Evolutionary conservation across 176 grass and related monocot genomes (phyloP), one percentile per base, ranked within the genome.

Genomic region (Zoysia japonica): DNA sequence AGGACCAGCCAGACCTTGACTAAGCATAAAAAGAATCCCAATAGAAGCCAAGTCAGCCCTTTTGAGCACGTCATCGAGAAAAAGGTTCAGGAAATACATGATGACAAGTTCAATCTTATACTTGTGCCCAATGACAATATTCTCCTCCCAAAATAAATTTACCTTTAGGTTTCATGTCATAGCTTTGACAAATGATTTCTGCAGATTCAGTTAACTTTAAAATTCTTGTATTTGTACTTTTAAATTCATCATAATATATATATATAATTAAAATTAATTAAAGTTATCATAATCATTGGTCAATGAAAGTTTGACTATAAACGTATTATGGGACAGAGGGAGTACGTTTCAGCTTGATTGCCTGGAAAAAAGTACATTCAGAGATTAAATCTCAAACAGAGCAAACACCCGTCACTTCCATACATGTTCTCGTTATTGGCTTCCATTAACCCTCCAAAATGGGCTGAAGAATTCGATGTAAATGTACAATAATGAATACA

Each of bases 401-500:
- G 47, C 16, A 14, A 67, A 42, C 48, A 19, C 15, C 13, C 16
- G 3, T 67, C 17, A 67, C 5, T 39, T 67, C 61, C 41, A 44
- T 12, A 54, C 19, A 49, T 66, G 11, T 3, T 67, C 17, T 36
- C 57, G 59, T 72, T 89, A 77, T 89, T 85, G n/a, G 7, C 57
- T 47, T 57, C 37, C 42, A 61, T 61, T 57, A 50, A 57, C 28
- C 56, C 75, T n/a, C 39, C 74, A 17, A 47, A 75, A 51, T 41
- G 11, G 72, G 39, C 60, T n/a, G 1, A 85, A 77, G 77, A 68
- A 85, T 60, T 67, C n/a, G 9, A 46, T 42, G 70, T 75, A 36
- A 59, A 44, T 45, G 50, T 79, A 84, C 37, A 62, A 47, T 36
- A 85, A 85, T 81, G 66, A 85, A 82, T 76, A 65, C 75, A 88